Evolutionary conservation across 179 eudicot species (phyloP).

Genomic region (Amaranthus tricolor): DNA sequence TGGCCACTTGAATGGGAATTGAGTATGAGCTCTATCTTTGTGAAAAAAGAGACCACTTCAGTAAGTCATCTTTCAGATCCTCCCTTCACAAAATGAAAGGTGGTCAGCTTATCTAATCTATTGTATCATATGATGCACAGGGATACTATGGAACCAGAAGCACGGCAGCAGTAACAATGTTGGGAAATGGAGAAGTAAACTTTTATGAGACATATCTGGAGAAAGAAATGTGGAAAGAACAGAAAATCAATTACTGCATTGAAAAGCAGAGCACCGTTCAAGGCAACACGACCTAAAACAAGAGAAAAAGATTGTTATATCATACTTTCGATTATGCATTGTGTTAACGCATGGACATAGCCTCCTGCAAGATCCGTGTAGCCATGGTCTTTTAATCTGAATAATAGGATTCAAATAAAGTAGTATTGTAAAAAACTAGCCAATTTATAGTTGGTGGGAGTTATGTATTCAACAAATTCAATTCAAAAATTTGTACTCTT

Average conservation of each 20-base stretch:
- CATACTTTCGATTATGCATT: not conserved
- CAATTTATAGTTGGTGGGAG: constrained; percentile 14
- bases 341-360: not conserved
- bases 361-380: not conserved
- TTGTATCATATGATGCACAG: constrained; percentile 24
- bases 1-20: constrained; percentile 39
- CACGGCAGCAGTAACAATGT: constrained; percentile 56
- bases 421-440: constrained; percentile 4
- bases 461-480: not conserved
- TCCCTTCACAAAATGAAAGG: not conserved
- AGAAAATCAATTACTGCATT: constrained; percentile 34
- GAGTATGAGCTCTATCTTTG: constrained; percentile 38
- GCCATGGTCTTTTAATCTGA: constrained; percentile 2
- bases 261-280: constrained; percentile 25
- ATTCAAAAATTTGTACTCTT: not conserved
- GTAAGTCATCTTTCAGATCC: constrained; percentile 11
- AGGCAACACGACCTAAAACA: not conserved
- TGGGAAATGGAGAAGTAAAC: constrained; percentile 45
- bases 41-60: constrained; percentile 33
- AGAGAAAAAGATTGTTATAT: not conserved
- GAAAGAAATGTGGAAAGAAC: constrained; percentile 57
- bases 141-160: constrained; percentile 72
- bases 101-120: constrained; percentile 1
- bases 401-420: constrained; percentile 1
- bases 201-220: constrained; percentile 70